phyloP scores from a whole-genome alignment of 371 early-diverging fungal genomes.

The Basidiobolus meristosporus region DNA sequence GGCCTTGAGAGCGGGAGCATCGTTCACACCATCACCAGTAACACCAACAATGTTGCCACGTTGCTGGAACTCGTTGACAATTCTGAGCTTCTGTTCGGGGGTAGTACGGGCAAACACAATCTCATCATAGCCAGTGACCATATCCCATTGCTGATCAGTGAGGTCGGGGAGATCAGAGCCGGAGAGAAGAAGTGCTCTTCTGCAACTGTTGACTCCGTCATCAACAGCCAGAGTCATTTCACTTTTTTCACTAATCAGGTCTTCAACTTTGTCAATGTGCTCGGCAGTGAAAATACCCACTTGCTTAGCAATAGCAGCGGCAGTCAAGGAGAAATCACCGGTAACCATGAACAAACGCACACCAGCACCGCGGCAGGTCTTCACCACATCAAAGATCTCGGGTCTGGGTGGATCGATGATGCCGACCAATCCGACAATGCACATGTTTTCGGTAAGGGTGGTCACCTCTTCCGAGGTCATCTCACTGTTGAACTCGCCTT shows the following conservation, averaged over 20 bases:
- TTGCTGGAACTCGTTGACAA: conserved; percentile 46
- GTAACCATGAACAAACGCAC: conserved; percentile 61
- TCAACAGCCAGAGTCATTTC: neutral
- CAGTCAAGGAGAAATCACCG: conserved; percentile 48
- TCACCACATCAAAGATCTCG: conserved; percentile 34
- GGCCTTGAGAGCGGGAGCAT: conserved; percentile 62
- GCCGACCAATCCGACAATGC: conserved; percentile 36
- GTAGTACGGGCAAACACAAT: conserved; percentile 73
- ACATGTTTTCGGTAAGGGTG: conserved; percentile 10
- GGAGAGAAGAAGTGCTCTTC: conserved; percentile 20
- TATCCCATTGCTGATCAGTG: conserved; percentile 30
- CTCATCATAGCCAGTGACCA: conserved; percentile 36
- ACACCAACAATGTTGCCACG: conserved; percentile 52
- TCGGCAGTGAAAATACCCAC: conserved; percentile 29
- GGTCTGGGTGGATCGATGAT: conserved; percentile 55
- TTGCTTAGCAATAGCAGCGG: conserved; percentile 44
- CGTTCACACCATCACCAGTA: conserved; percentile 90
- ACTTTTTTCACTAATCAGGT: neutral
- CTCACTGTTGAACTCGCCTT: conserved; percentile 3
- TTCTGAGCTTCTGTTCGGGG: conserved; percentile 63
- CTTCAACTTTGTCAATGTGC: neutral
- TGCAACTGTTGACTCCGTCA: neutral
- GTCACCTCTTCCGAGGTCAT: conserved; percentile 8
- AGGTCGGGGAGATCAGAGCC: conserved; percentile 27
- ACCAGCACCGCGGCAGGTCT: conserved; percentile 34